Base-by-base conservation (phyloP, 2,329 filamentous ascomycete genomes). In the Colletotrichum sansevieriae region DNA sequence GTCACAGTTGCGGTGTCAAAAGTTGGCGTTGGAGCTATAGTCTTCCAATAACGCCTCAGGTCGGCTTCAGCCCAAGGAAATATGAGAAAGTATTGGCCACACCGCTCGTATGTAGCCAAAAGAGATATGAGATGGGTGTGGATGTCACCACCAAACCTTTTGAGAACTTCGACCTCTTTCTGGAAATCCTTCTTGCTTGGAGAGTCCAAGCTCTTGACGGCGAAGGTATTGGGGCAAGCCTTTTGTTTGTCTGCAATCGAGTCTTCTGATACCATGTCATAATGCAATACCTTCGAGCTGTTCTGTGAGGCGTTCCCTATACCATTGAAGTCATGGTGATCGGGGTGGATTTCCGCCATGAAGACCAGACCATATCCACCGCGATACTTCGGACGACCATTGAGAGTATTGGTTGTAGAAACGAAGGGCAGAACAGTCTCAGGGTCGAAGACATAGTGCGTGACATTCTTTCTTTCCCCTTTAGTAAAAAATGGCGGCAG, bases 11-110 rank as follows among this genome's bases (percentile, higher is more conserved):
- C 0, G 25, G 3, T 7, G 3, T 46, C 9, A 3, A 47, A 4
- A 0, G 8, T 20, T 6, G 57, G 57, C 1, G 4, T 4, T 3
- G 25, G 41, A 35, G n/a, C 11, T 7, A 29, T 7, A 2, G 1
- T 0, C 25, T 60, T 2, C 57, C 57, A 60, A 3, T 47, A n/a
- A 3, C 47, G 9, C 11, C 41, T 41, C 4, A 60, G 2, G 29
- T 60, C 47, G 2, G 41, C 57, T 15, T 37, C 43, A 9, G 57
- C 57, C 57, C n/a, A 60, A 1, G 57, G 57, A 9, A 60, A 49
- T 0, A 60, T 6, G 0, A 60, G 43, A 4, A 13, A 13, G 3
- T n/a, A 49, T 4, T 29, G 29, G 13, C 44, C 22, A 4, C 15
- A 8, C 4, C 37, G 33, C 12, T 33, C 11, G 15, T 47, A 60